Evolutionary conservation across 306 rosid genomes (phyloP).

Genomic region (Citrullus amarus): DNA sequence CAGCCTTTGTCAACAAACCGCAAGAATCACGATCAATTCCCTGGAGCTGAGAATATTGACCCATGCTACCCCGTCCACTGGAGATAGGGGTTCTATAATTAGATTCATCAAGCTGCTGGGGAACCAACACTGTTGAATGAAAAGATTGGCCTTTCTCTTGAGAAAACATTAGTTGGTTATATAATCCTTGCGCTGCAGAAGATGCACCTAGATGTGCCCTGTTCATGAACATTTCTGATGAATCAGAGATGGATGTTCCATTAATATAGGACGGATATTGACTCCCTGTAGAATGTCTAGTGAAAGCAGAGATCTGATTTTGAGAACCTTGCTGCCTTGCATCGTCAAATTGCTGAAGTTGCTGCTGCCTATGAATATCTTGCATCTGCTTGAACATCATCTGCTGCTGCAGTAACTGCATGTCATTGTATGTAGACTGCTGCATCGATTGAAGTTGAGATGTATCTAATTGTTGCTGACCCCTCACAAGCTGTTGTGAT

Average conservation of each 20-base stretch:
- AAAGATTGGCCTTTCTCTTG: constrained; percentile 36
- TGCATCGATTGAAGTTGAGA: constrained; percentile 31
- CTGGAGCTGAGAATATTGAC: constrained; percentile 25
- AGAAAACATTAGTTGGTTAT: constrained; percentile 22
- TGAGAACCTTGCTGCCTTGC: constrained; percentile 36
- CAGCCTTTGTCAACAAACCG: constrained; percentile 27
- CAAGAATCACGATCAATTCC: constrained; percentile 28
- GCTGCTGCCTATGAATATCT: constrained; percentile 49
- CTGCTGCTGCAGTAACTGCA: constrained; percentile 41
- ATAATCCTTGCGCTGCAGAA: constrained; percentile 24
- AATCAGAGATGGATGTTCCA: constrained; percentile 32
- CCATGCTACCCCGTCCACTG: constrained; percentile 23
- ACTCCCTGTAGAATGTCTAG: constrained; percentile 31
- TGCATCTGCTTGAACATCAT: constrained; percentile 38
- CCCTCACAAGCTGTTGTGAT: constrained; percentile 29
- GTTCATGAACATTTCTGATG: constrained; percentile 35
- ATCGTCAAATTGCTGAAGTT: constrained; percentile 34
- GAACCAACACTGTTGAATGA: constrained; percentile 21
- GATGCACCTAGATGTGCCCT: constrained; percentile 33
- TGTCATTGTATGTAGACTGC: constrained; percentile 39
- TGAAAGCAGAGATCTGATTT: constrained; percentile 27
- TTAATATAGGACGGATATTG: constrained; percentile 35
- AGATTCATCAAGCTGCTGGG: constrained; percentile 40
- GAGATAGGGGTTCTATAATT: constrained; percentile 30
- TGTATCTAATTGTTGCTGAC: constrained; percentile 24